Evolutionary conservation across 2,329 filamentous ascomycete genomes (phyloP).

Genomic region (Sporothrix luriei): DNA sequence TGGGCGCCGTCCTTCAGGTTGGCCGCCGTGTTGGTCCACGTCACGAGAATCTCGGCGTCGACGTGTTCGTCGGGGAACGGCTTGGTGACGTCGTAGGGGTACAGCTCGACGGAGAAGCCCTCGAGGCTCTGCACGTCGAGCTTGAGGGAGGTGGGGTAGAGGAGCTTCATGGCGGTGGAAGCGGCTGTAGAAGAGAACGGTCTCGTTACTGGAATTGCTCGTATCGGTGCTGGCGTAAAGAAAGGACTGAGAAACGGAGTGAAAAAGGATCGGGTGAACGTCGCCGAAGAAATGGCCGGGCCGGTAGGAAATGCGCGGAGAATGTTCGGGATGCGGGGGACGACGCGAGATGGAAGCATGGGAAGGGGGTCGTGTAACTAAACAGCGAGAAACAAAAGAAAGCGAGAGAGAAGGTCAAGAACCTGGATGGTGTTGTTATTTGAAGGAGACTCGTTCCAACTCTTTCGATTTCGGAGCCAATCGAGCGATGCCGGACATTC

Average conservation of each 20-base stretch:
- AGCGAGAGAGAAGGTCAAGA: conserved; percentile 1
- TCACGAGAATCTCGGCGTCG: conserved; percentile 52
- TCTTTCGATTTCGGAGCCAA: conserved; percentile 12
- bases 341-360: conserved; percentile 27
- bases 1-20: conserved; percentile 51
- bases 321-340: background rate
- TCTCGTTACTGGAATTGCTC: background rate
- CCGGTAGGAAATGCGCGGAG: background rate
- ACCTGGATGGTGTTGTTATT: conserved; percentile 3
- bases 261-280: background rate
- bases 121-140: conserved; percentile 36
- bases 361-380: background rate
- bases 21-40: conserved; percentile 49
- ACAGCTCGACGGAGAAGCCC: conserved; percentile 37
- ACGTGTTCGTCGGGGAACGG: conserved; percentile 49
- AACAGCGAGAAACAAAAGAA: background rate
- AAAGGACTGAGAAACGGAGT: background rate
- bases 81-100: conserved; percentile 46
- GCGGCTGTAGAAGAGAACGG: background rate
- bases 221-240: background rate
- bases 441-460: background rate
- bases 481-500: conserved; percentile 18
- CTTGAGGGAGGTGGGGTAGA: conserved; percentile 39
- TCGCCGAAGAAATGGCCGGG: background rate
- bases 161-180: conserved; percentile 37